phyloP scores from a whole-genome alignment of 148 eudicot species.

The Agrostemma githago region DNA sequence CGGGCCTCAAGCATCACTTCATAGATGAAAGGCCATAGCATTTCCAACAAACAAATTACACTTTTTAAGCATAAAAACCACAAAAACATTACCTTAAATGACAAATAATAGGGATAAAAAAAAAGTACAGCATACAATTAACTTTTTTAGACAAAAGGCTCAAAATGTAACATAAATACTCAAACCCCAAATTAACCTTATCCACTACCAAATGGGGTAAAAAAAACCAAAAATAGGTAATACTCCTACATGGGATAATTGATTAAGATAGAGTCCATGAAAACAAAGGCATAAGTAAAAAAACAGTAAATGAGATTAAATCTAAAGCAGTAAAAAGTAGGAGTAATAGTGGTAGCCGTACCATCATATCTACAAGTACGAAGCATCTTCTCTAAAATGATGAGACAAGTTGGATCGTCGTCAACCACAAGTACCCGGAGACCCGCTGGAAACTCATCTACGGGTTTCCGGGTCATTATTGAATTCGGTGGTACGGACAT shows the following conservation, averaged over 20 bases:
- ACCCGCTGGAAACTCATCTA: slow-evolving; percentile 77
- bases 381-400: slow-evolving; percentile 93
- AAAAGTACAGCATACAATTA: not conserved
- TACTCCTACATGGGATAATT: not conserved
- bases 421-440: slow-evolving; percentile 88
- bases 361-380: slow-evolving; percentile 78
- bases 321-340: not conserved
- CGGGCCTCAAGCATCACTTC: slow-evolving; percentile 21
- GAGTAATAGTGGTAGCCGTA: slow-evolving; percentile 13
- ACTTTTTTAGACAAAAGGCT: not conserved
- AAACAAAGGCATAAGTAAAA: not conserved
- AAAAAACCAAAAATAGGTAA: not conserved
- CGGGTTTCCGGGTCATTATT: slow-evolving; percentile 43
- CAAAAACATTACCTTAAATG: not conserved
- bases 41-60: slow-evolving; percentile 4
- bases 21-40: not conserved
- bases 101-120: not conserved
- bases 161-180: not conserved
- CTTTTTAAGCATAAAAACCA: not conserved
- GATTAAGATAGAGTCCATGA: not conserved
- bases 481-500: slow-evolving; percentile 40
- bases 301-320: not conserved
- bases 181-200: slow-evolving; percentile 4
- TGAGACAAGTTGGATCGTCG: slow-evolving; percentile 95
- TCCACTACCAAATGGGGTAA: not conserved